These are phyloP conservation scores for Chrysoporthe austroafricana DNA, from an alignment of 2,329 filamentous ascomycete species.

Conservation along the genomic window DNA sequence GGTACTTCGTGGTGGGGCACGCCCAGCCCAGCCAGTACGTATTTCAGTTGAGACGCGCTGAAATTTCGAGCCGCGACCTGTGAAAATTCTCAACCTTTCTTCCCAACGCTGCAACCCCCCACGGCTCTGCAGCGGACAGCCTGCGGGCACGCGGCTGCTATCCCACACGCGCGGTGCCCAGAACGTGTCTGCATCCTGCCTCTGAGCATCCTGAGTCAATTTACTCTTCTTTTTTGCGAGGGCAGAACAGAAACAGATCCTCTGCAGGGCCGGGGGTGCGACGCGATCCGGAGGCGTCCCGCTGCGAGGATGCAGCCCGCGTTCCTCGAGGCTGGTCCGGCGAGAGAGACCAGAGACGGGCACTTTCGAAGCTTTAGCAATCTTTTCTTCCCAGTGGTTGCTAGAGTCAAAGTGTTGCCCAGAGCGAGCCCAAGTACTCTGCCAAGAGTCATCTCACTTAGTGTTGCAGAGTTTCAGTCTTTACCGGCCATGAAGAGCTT, in stretches of 20 bases:
- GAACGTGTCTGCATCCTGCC: neutral
- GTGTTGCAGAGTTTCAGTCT: slow-evolving; percentile 86
- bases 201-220: neutral
- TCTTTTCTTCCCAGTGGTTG: slow-evolving; percentile 65
- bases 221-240: slow-evolving; percentile 1
- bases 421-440: slow-evolving; percentile 77
- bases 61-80: neutral
- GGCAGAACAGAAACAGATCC: neutral
- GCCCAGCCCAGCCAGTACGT: neutral
- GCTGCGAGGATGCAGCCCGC: neutral
- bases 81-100: slow-evolving; percentile 8
- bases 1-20: neutral
- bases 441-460: slow-evolving; percentile 88
- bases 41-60: neutral
- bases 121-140: neutral
- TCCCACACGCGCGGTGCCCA: neutral
- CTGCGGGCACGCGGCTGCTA: neutral
- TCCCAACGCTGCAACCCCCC: neutral
- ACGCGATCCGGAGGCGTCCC: neutral
- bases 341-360: slow-evolving; percentile 44
- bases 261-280: neutral
- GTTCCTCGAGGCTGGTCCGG: neutral
- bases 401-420: slow-evolving; percentile 87
- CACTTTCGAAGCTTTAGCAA: slow-evolving; percentile 93
- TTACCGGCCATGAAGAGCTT: slow-evolving; percentile 71